These are phyloP conservation scores for Colletotrichum spaethianum DNA, from an alignment of 2,329 filamentous ascomycete species.

Conservation along the genomic window DNA sequence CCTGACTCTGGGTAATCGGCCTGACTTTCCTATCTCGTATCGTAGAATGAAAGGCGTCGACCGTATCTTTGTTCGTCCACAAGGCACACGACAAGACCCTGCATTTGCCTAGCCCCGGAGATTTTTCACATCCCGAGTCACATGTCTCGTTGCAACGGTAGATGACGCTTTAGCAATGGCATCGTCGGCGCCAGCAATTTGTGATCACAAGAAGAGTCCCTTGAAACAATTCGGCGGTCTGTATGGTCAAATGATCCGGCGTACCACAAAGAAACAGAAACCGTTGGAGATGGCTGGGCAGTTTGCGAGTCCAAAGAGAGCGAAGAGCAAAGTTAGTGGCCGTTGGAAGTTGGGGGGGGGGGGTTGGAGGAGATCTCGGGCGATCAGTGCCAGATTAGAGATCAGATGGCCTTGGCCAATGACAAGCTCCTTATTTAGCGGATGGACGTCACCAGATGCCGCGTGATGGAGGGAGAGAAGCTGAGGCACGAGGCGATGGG, in stretches of 20 bases:
- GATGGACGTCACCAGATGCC: constrained; percentile 24
- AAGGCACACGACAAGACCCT: constrained; percentile 14
- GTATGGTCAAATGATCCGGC: constrained; percentile 15
- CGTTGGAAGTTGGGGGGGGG: constrained; percentile 7
- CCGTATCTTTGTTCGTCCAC: not conserved
- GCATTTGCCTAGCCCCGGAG: constrained; percentile 27
- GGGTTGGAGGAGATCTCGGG: constrained; percentile 10
- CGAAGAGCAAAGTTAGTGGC: not conserved
- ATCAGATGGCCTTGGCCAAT: constrained; percentile 34
- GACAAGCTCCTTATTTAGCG: constrained; percentile 6
- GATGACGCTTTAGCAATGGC: not conserved
- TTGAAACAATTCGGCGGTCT: not conserved
- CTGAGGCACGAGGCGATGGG: constrained; percentile 1
- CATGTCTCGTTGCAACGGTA: constrained; percentile 1
- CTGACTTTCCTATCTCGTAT: not conserved
- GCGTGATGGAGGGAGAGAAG: constrained; percentile 24
- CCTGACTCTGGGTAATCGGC: not conserved
- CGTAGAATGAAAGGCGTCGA: not conserved
- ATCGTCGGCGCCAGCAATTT: not conserved
- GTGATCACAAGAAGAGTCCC: constrained; percentile 10
- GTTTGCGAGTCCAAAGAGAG: not conserved
- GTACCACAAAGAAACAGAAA: not conserved
- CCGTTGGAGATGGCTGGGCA: not conserved
- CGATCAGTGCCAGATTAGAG: constrained; percentile 32
- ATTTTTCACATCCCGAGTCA: constrained; percentile 4